Base-by-base conservation (phyloP, 768 basidiomycete species). In the Tylopilus cervinicoccineus region DNA sequence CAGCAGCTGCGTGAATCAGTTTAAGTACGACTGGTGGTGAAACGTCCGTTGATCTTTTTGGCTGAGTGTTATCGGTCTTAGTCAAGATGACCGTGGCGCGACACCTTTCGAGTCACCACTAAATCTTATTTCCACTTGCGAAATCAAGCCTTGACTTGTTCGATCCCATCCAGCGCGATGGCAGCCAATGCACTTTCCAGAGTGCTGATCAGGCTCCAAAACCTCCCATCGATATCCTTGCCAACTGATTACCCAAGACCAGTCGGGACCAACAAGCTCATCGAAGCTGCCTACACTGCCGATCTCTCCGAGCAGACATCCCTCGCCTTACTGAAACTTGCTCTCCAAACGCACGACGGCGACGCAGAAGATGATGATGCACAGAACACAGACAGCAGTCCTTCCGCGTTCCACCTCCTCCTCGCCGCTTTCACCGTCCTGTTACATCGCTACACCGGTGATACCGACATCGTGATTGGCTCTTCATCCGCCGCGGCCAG, bases 161-260 rank as follows among this genome's bases (percentile, higher is more conserved):
- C 43, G 28, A 27, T 12, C 16, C 22, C 34, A 13, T 29, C 37
- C 29, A 55, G 17, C 20, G 36, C 59, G 44, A 72, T 71, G 70
- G 45, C 57, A 27, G 44, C 39, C 17, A 50, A 62, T 49, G 45
- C 52, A 5, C 73, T 88, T 13, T 66, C 70, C 20, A 74, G 85
- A 56, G 82, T 86, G 20, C 57, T 85, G 14, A 67, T 75, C 20
- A 75, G 87, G 55, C 74, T 98, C 19, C 83, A 86, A 64, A 86
- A 85, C 61, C 69, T 94, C 2, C 94, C 96, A 2, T 85, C 88
- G 5, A 85, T 98, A 55, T 90, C 91, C 7, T 73, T 99, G 27
- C 95, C 96, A 0, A 95, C 95, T 0, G 96, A 98, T 68, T 99
- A 96, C 65, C 94, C 95, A 3, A 75, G 94, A 47, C 85, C 89